Evolutionary conservation across 257 asterid species (phyloP), one percentile per base, ranked within the genome.

Genomic region (Apocynum venetum): DNA sequence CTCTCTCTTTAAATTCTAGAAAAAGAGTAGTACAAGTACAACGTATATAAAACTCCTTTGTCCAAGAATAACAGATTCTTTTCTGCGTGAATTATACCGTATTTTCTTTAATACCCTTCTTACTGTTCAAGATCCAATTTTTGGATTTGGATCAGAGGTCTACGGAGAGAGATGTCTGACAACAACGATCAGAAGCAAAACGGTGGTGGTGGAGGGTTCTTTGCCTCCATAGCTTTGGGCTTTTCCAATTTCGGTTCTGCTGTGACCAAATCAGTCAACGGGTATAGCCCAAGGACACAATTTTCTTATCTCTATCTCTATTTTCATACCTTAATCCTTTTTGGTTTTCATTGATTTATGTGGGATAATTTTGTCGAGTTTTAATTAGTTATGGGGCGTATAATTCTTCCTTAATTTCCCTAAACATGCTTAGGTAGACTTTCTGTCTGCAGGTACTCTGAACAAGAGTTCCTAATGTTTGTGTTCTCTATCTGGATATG

Each of bases 221-320:
- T 93, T 79, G 76, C 97, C 8, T 85, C 96, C 74, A 72, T 93
- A 85, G 81, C 94, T 36, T 86, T 91, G 68, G 89, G 97, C 65
- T 80, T 87, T 49, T 87, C 96, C 79, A 82, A 84, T 80, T 85
- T 93, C 78, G 82, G 93, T 82, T 88, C 66, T 78, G 92, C 91
- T 73, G 85, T 89, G 89, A 79, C 86, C 68, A 89, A 88, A 91
- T 91, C 97, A 46, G 91, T 89, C 46, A 89, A 87, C 83, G 97
- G 97, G 97, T 93, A 86, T 66, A 41, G 35, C 74, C 82, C 25
- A 20, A 12, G 10, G 76, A 55, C 72, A 4, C 44, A 48, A 6
- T 31, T n/a, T 51, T 40, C 1, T 63, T 47, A 14, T 7, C 48
- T 4, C 14, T 49, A 9, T 51, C 20, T 8, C 4, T 0, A n/a